Base-by-base conservation (phyloP, 2,329 filamentous ascomycete genomes). In the Penicillium vulpinum region DNA sequence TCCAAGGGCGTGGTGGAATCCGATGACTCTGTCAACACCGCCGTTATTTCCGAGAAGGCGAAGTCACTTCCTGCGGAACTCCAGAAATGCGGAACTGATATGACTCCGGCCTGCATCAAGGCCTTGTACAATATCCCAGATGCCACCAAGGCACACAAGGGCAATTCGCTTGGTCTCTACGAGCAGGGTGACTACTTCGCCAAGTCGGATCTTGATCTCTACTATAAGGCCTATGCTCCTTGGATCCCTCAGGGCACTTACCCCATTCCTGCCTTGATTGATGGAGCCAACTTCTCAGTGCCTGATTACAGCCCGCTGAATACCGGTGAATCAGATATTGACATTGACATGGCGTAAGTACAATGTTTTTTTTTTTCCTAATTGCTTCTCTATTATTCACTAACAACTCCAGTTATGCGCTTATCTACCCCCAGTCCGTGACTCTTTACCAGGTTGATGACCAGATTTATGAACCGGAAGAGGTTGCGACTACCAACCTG, bases 71-170 rank as follows among this genome's bases (percentile, higher is more conserved):
- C 59, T n/a, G 54, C 62, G 24, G 66, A 75, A 50, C 67, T 78
- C 13, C 62, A 69, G 40, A 67, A 68, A 39, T 88, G 85, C 65
- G 79, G 83, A 62, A 70, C 72, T 15, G 78, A 81, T 64, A 84
- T 87, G 60, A 86, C 83, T 0, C 82, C 83, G 0, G 77, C 78
- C 40, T 87, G 85, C 62, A 75, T 85, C 49, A 76, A 77, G 41
- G 77, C 80, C 5, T 70, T 83, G 21, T 83, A 81, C 62, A 65
- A 73, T 3, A 77, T 79, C 48, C 76, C 81, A 16, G 62, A 73
- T 15, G 77, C 75, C 15, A 70, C 66, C 3, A 70, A 70, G 8
- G 67, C 72, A 18, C 65, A 70, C 26, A 62, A 74, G 16, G 77
- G 78, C 67, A 85, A 85, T 65, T 77, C 74, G 24, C 77, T 80